Percentiles rank a stretch among this genome's conserved stretches.
Evolutionary conservation across 2,329 filamentous ascomycete genomes (phyloP).

Genomic region (Hypoxylon sp.): DNA sequence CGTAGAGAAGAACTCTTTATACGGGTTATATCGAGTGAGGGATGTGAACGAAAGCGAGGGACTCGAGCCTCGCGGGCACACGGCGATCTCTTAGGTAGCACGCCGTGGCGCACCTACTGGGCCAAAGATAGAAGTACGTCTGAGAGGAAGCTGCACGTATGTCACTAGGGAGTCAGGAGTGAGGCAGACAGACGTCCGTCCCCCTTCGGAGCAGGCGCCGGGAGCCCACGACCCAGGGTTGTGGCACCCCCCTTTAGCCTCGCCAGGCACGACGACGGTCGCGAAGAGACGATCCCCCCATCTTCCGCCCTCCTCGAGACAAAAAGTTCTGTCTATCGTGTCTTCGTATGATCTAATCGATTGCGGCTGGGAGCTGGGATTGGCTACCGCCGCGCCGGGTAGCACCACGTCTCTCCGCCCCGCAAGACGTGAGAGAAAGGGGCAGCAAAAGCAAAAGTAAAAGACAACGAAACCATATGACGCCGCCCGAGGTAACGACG

Average conservation of each 20-base stretch:
- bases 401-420: conserved; percentile 1
- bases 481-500: background rate
- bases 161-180: background rate
- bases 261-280: background rate
- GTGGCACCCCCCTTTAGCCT: background rate
- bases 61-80: background rate
- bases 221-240: background rate
- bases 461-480: conserved; percentile 16
- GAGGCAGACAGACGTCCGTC: background rate
- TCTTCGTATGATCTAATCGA: background rate
- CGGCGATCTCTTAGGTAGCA: background rate
- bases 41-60: background rate
- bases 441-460: too few species aligned
- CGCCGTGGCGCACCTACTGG: background rate
- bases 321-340: too few species aligned
- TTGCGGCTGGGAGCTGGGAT: background rate
- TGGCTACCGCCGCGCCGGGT: background rate
- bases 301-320: background rate
- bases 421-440: too few species aligned
- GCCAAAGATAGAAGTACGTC: too few species aligned
- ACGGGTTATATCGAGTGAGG: background rate
- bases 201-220: background rate
- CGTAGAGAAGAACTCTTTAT: too few species aligned
- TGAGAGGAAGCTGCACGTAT: background rate
- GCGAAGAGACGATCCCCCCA: background rate